Conservation (phyloP, 805 yeast genomes). For the Metschnikowia cubensis region DNA sequence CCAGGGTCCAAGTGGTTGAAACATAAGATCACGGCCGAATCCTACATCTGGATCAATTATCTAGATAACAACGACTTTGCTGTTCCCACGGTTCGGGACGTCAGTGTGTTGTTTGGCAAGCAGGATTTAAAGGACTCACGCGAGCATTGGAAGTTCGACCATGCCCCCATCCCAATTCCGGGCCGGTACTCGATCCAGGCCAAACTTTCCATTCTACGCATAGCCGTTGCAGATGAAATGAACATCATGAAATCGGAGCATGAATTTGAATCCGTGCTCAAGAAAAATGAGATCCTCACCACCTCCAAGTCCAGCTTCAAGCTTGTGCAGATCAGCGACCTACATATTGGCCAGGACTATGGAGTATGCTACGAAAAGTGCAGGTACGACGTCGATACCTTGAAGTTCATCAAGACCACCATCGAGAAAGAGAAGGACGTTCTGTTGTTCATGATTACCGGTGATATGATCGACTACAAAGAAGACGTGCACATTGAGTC, state of each 20-base stretch:
- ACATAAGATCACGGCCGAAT: slow-evolving; percentile 6
- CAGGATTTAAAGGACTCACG: slow-evolving; percentile 29
- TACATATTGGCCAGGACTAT: slow-evolving; percentile 34
- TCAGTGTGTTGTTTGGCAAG: slow-evolving; percentile 29
- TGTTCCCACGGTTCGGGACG: slow-evolving; percentile 20
- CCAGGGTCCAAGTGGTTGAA: slow-evolving; percentile 8
- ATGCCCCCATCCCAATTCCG: slow-evolving; percentile 15
- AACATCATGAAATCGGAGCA: slow-evolving; percentile 11
- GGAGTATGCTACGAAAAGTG: slow-evolving; percentile 23
- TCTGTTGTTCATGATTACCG: slow-evolving; percentile 35
- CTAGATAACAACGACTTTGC: slow-evolving; percentile 9
- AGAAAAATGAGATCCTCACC: slow-evolving; percentile 15
- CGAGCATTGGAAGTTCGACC: slow-evolving; percentile 22
- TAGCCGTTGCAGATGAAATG: slow-evolving; percentile 16
- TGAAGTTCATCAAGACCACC: slow-evolving; percentile 26
- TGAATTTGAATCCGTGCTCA: slow-evolving; percentile 15
- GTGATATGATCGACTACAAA: slow-evolving; percentile 34
- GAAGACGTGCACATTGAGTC: slow-evolving; percentile 27
- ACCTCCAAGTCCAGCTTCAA: slow-evolving; percentile 23
- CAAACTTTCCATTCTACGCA: slow-evolving; percentile 21
- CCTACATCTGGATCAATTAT: slow-evolving; percentile 14
- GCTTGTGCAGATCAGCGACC: slow-evolving; percentile 36
- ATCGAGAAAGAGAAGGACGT: slow-evolving; percentile 29
- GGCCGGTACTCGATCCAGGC: slow-evolving; percentile 14
- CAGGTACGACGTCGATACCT: slow-evolving; percentile 28